phyloP scores from a whole-genome alignment of 2,329 filamentous ascomycete species.

The Microcyclospora pomicola region DNA sequence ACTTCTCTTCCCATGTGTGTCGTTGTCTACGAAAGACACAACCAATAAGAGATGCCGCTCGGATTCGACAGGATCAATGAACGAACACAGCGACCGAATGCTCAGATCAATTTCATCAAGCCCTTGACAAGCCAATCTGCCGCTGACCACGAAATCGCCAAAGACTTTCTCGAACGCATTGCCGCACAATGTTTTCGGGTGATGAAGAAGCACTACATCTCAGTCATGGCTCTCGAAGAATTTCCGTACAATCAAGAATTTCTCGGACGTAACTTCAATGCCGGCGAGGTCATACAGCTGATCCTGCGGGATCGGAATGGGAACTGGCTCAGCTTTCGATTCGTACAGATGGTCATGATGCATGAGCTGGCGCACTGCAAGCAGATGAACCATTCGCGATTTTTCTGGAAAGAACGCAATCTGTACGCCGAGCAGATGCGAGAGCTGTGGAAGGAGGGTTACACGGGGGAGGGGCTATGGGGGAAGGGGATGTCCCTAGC shows the following conservation, averaged over 20 bases:
- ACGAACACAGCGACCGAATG: conserved; percentile 59
- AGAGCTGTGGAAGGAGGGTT: conserved; percentile 52
- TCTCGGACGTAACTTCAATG: conserved; percentile 80
- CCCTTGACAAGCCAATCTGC: conserved; percentile 34
- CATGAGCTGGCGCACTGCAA: conserved; percentile 79
- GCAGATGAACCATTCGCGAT: conserved; percentile 77
- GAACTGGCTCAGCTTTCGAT: conserved; percentile 64
- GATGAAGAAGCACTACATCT: conserved; percentile 33
- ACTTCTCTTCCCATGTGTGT: too few relatives aligned
- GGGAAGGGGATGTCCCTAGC: conserved; percentile 52
- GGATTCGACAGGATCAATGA: conserved; percentile 70
- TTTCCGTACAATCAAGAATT: conserved; percentile 72
- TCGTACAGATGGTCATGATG: conserved; percentile 93
- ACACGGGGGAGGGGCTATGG: conserved; percentile 75
- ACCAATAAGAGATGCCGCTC: conserved; percentile 46
- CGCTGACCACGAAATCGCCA: conserved; percentile 45
- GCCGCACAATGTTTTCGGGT: conserved; percentile 65
- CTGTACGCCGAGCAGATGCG: conserved; percentile 58
- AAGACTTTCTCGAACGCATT: conserved; percentile 61
- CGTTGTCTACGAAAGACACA: too few relatives aligned
- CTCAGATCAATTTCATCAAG: conserved; percentile 74
- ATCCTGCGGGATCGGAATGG: conserved; percentile 56
- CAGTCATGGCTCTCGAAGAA: conserved; percentile 53
- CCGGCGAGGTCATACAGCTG: conserved; percentile 73
- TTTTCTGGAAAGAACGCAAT: conserved; percentile 71